Base-by-base conservation (phyloP, 2,329 filamentous ascomycete species). In the Ceratocystis variospora region DNA sequence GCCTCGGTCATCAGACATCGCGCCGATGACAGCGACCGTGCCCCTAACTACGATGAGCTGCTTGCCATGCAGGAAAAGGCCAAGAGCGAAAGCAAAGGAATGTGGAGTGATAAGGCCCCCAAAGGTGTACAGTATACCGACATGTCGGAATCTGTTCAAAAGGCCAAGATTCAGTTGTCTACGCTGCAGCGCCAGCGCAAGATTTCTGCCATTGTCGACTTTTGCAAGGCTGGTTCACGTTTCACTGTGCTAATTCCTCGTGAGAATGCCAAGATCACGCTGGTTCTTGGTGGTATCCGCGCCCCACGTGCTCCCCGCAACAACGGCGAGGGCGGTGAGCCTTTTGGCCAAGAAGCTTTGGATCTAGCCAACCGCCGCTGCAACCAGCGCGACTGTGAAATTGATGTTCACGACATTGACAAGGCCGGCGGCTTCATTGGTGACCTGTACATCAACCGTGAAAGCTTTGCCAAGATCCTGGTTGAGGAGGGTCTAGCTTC, bases 391-490 rank as follows among this genome's bases (percentile, higher is more conserved):
- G 94, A 99, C 75, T 92, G 94, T 62, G 93, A 97, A 76, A 89
- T 99, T 67, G 92, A 99, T 72, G 88, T 99, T 22, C 87, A 96
- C 75, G 91, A 92, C 72, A 89, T 90, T 71, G 94, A 99, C 81
- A 97, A 96, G 80, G 87, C 94, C 31, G 94, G 94, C 72, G 94
- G 94, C 46, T 99, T 99, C 79, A 97, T 99, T 71, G 94, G 94
- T 66, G 89, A 90, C 15, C 81, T 99, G 28, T 96, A 91, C 75
- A 84, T 99, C 75, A 93, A 91, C 79, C 89, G 92, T 64, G 93
- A 97, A 77, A 97, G 89, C 79, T 96, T 99, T 73, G 90, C 92
- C 72, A 96, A 96, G 80, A 76, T 90, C 1, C 83, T 99, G 0
- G 85, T 99, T 1, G 94, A 97, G 76, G 94, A 99, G 77, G 94